phyloP scores from a whole-genome alignment of 345 rosid species.

The Citropsis articulata region DNA sequence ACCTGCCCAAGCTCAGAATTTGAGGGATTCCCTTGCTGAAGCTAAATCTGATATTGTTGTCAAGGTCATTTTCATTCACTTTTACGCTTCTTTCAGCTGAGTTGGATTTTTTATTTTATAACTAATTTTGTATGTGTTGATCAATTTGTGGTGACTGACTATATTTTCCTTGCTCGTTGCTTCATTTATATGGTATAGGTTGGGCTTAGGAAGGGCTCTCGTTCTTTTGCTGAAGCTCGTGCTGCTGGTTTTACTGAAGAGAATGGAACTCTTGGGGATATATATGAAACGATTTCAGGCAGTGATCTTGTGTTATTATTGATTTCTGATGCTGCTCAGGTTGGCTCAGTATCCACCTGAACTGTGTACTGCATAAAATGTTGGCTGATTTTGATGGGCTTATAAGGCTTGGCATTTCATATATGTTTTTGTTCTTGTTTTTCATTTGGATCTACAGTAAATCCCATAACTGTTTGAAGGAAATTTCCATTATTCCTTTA shows the following conservation, averaged over 20 bases:
- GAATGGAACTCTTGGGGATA: conserved; percentile 83
- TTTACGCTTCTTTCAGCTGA: background rate
- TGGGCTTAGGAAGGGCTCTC: conserved; percentile 87
- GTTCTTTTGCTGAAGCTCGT: conserved; percentile 87
- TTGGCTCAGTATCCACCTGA: conserved; percentile 13
- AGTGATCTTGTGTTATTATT: conserved; percentile 85
- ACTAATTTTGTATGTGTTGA: background rate
- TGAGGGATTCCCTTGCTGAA: conserved; percentile 89
- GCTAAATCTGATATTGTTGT: conserved; percentile 75
- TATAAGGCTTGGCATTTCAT: background rate
- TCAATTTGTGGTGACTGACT: background rate
- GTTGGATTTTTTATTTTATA: background rate
- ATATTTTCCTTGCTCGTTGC: background rate
- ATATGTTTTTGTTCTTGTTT: background rate
- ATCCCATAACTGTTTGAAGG: background rate
- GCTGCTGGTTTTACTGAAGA: conserved; percentile 86
- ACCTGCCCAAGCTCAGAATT: conserved; percentile 95
- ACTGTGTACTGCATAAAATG: background rate
- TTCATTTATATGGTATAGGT: conserved; percentile 37
- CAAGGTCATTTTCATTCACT: conserved; percentile 38
- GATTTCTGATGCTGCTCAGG: conserved; percentile 98
- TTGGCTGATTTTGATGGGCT: background rate
- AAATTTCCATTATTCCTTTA: background rate
- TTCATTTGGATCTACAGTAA: background rate
- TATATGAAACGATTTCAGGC: conserved; percentile 84